Base-by-base conservation (phyloP, 768 basidiomycete genomes). In the Austroboletus eburneus region DNA sequence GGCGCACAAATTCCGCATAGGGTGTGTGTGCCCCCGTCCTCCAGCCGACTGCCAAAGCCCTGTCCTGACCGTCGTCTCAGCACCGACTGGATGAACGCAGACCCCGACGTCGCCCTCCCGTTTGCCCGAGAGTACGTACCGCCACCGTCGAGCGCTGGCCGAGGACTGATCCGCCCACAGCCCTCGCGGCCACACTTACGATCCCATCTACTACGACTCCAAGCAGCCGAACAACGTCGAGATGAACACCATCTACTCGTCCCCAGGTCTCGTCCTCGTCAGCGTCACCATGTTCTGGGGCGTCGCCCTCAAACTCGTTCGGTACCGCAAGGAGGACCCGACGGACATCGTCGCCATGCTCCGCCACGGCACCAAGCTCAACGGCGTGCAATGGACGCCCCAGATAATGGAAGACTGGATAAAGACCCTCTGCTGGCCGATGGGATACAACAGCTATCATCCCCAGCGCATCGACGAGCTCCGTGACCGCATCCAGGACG, bases 11-110 rank as follows among this genome's bases (percentile, higher is more conserved):
- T 74, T 80, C 55, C 58, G 55, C 58, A 3, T 71, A 76, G 40
- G 84, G 85, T 20, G 66, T 68, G 45, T 54, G 16, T 5, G 29
- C 29, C 13, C 8, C 8, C 29, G 13, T 29, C n/a, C n/a, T n/a
- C n/a, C n/a, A n/a, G 29, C 7, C 13, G 29, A 7, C 29, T 13
- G 13, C 8, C 29, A 29, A 7, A 13, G 29, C 13, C 29, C 29
- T 29, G 27, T 27, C 27, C 27, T 27, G 12, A 27, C 5, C 27
- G 12, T 27, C 5, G 27, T 27, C 7, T 29, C 16, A 34, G 33
- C 8, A 50, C 63, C 42, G 85, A 87, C 60, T 87, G 85, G 85
- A 85, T 87, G 85, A 87, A 87, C 46, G 76, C 79, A 4, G 80
- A 85, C 52, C 80, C 85, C 0, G 85, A 87, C 51, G 72, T 85